Base-by-base conservation (phyloP, 495 filamentous ascomycete species). In the Copromyces sp. region DNA sequence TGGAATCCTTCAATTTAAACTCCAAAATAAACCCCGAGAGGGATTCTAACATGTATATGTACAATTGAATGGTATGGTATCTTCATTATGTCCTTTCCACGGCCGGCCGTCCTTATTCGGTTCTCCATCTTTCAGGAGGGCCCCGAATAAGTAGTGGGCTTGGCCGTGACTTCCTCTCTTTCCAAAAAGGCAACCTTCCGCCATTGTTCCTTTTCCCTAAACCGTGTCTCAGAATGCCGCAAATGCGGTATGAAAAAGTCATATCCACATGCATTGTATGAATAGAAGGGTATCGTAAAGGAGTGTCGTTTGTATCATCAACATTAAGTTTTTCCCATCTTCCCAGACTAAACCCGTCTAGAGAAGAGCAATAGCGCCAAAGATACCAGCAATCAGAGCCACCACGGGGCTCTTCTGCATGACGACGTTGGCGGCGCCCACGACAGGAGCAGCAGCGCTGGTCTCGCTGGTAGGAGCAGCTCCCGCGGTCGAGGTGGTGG, bases 351-450 rank as follows among this genome's bases (percentile, higher is more conserved):
- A 74, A 72, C 14, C 70, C 44, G 8, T 69, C 77, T 78, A 84
- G 47, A 84, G 74, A 45, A 85, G 68, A 32, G 75, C 78, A 11
- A 80, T 74, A 17, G 82, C 74, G n/a, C 80, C 83, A 9, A 83
- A 72, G 20, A 83, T 35, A 17, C 83, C 83, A 20, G 81, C 77
- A 17, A 83, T 37, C 0, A 83, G 71, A 7, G 81, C 83, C 3
- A 77, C 78, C 7, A 72, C 79, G 3, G 81, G 79, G 24, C 78
- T 71, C 16, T 70, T 77, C 41, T 74, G 76, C 69, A 70, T 65
- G 20, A 74, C 71, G 39, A 70, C 42, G 32, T 78, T 75, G 32
- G 80, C 75, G 2, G 70, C 82, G 20, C 77, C 77, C 6, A 79
- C 78, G 20, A 79, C 75, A 24, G 44, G 70, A 7, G 68, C 68